phyloP scores from a whole-genome alignment of 495 filamentous ascomycete species.

The Hypoxylon lienhwacheense region DNA sequence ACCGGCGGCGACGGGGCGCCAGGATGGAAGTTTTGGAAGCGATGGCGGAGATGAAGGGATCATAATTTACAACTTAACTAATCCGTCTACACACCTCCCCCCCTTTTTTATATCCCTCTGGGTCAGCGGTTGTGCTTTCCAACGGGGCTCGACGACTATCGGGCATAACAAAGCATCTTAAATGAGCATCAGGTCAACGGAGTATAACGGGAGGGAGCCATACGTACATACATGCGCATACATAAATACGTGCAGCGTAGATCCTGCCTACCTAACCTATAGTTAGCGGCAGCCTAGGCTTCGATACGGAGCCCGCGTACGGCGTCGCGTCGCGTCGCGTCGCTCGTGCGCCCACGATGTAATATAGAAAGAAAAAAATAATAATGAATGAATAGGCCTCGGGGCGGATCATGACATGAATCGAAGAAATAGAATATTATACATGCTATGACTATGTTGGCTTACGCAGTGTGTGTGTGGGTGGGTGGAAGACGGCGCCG shows the following conservation, averaged over 20 bases:
- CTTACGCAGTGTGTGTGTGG: too few species aligned
- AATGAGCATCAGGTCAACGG: slow-evolving; percentile 24
- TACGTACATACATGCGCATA: slow-evolving; percentile 6
- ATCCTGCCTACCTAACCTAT: slow-evolving; percentile 1
- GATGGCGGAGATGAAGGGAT: slow-evolving; percentile 35
- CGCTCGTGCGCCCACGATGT: background rate
- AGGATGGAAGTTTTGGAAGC: slow-evolving; percentile 53
- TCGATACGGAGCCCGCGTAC: too few species aligned
- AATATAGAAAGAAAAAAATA: slow-evolving; percentile 19
- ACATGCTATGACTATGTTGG: too few species aligned
- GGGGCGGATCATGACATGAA: background rate
- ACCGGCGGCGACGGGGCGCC: slow-evolving; percentile 22
- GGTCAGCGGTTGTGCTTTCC: slow-evolving; percentile 19
- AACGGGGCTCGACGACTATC: slow-evolving; percentile 15
- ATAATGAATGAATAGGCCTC: background rate
- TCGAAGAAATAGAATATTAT: background rate
- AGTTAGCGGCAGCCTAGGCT: slow-evolving; percentile 2
- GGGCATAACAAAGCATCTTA: slow-evolving; percentile 28
- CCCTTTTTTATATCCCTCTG: too few species aligned
- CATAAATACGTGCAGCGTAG: too few species aligned
- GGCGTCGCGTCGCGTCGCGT: background rate
- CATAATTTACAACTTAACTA: slow-evolving; percentile 5
- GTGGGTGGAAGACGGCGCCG: too few species aligned
- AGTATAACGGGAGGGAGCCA: slow-evolving; percentile 22
- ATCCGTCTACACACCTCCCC: too few species aligned